phyloP scores from a whole-genome alignment of 2,329 filamentous ascomycete genomes.

The Fusarium keratoplasticum region DNA sequence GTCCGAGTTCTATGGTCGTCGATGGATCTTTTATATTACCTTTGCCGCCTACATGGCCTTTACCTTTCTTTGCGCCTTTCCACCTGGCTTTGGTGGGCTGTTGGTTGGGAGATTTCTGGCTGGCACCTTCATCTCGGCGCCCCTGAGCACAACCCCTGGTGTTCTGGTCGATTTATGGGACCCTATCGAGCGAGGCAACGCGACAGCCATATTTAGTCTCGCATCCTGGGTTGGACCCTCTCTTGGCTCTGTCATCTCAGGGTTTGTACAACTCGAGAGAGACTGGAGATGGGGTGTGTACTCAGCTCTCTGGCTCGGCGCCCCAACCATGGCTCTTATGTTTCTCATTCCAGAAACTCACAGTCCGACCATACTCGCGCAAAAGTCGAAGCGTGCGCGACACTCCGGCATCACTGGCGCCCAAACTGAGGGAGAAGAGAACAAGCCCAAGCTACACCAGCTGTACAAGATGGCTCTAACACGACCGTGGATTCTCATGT shows the following conservation, averaged over 20 bases:
- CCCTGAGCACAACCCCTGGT: constrained; percentile 61
- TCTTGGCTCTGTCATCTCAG: constrained; percentile 64
- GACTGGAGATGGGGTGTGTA: constrained; percentile 67
- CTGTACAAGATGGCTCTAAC: constrained; percentile 66
- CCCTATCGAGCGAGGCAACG: constrained; percentile 62
- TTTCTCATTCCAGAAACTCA: constrained; percentile 71
- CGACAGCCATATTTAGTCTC: constrained; percentile 64
- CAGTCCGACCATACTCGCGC: constrained; percentile 60
- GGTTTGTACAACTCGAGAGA: constrained; percentile 67
- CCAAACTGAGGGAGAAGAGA: constrained; percentile 60
- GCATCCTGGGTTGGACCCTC: constrained; percentile 67
- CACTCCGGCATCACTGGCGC: constrained; percentile 61
- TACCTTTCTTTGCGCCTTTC: constrained; percentile 65
- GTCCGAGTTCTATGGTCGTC: constrained; percentile 67
- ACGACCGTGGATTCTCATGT: constrained; percentile 64
- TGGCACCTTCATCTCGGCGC: constrained; percentile 65
- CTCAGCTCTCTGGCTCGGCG: constrained; percentile 58
- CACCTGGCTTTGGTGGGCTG: constrained; percentile 63
- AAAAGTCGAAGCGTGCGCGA: constrained; percentile 66
- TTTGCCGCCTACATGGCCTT: constrained; percentile 63
- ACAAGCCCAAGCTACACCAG: constrained; percentile 53
- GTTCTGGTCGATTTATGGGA: constrained; percentile 67
- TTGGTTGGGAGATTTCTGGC: constrained; percentile 67
- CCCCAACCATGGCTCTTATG: constrained; percentile 56
- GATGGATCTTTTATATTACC: constrained; percentile 64